A percentile compares a stretch with the other conserved stretches of the same genome.
phyloP scores from a whole-genome alignment of 2,329 filamentous ascomycete species.

The Cadophora sp. region DNA sequence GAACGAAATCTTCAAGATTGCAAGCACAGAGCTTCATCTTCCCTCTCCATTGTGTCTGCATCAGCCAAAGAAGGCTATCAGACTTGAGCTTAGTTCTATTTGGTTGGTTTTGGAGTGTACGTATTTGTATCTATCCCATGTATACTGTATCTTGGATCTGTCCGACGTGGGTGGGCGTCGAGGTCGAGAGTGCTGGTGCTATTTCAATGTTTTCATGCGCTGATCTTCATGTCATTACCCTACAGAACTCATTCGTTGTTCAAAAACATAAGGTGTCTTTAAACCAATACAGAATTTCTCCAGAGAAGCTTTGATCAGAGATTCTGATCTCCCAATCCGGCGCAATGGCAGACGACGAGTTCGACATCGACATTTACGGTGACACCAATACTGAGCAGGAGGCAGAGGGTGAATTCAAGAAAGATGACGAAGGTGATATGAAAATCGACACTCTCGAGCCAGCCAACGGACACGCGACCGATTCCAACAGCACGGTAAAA shows the following conservation, averaged over 20 bases:
- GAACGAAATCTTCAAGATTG: constrained; percentile 47
- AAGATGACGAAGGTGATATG: constrained; percentile 47
- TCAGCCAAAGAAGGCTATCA: constrained; percentile 44
- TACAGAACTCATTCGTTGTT: constrained; percentile 42
- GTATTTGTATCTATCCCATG: constrained; percentile 47
- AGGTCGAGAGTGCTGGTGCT: constrained; percentile 24
- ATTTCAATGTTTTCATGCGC: constrained; percentile 41
- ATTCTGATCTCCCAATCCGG: constrained; percentile 26
- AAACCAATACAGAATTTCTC: constrained; percentile 39
- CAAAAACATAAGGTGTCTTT: constrained; percentile 37
- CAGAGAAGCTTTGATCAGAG: constrained; percentile 24
- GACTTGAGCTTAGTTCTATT: constrained; percentile 43
- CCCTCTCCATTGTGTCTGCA: constrained; percentile 49
- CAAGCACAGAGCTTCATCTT: constrained; percentile 72
- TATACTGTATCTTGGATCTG: constrained; percentile 41
- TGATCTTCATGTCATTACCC: constrained; percentile 41
- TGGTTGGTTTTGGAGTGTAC: constrained; percentile 45
- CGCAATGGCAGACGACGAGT: constrained; percentile 72
- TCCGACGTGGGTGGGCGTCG: constrained; percentile 30
- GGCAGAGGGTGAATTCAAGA: constrained; percentile 45
- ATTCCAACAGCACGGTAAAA: constrained; percentile 37
- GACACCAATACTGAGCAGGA: constrained; percentile 59
- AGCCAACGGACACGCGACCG: constrained; percentile 33
- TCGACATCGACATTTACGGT: constrained; percentile 76
- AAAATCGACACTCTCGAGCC: constrained; percentile 45